A percentile compares a stretch with the other conserved stretches of the same genome.
phyloP scores from a whole-genome alignment of 257 asterid genomes.

The Agastache rugosa region DNA sequence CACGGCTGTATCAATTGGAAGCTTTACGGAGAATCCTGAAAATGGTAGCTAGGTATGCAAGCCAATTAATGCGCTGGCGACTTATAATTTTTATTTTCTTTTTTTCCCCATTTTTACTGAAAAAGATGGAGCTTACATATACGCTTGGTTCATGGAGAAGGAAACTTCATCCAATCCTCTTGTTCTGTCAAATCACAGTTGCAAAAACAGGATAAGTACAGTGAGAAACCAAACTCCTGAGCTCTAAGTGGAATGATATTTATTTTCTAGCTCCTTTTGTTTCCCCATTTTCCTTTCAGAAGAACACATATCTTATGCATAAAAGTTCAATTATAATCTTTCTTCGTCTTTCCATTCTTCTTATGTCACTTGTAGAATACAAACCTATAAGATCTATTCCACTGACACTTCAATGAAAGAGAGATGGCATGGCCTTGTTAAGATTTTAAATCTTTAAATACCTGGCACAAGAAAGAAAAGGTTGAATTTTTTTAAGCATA shows the following conservation, averaged over 20 bases:
- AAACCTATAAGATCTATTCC: constrained; percentile 11
- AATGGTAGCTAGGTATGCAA: constrained; percentile 12
- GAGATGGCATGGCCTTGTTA: constrained; percentile 16
- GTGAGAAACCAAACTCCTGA: constrained; percentile 17
- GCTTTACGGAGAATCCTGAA: constrained; percentile 40
- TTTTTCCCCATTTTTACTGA: background rate
- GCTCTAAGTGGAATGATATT: background rate
- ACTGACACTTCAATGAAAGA: constrained; percentile 6
- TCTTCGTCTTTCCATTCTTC: constrained; percentile 3
- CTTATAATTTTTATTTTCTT: background rate
- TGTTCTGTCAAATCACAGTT: constrained; percentile 27
- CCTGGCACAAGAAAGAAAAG: background rate
- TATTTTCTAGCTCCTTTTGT: background rate
- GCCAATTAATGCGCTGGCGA: background rate
- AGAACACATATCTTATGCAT: background rate
- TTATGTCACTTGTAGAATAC: background rate
- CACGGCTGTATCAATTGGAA: constrained; percentile 32
- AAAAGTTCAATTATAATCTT: background rate
- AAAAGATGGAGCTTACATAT: constrained; percentile 1
- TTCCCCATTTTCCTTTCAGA: background rate
- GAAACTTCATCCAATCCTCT: constrained; percentile 19
- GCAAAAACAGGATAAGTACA: constrained; percentile 3
- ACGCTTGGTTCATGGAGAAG: background rate
- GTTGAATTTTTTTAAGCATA: background rate
- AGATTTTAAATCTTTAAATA: background rate